Percentiles rank a stretch among this genome's conserved stretches.
phyloP scores from a whole-genome alignment of 768 basidiomycete species.

The Glaciozyma antarctica region DNA sequence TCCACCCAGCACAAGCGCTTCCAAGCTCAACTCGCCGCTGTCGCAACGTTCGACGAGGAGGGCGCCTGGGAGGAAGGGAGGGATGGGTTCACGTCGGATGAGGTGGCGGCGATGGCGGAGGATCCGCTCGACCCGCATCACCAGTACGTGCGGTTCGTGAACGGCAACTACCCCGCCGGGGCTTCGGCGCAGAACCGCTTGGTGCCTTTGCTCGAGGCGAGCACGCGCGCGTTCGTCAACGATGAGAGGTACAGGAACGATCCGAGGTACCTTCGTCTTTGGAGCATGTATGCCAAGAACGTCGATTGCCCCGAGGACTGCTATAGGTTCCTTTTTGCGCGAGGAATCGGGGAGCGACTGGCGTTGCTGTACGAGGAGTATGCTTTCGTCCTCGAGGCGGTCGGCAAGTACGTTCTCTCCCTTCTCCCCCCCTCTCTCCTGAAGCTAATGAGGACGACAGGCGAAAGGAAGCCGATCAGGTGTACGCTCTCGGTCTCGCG shows the following conservation, averaged over 20 bases:
- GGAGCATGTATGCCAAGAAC: slow-evolving; percentile 75
- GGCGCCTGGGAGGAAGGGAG: slow-evolving; percentile 55
- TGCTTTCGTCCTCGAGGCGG: slow-evolving; percentile 63
- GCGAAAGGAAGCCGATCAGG: slow-evolving; percentile 62
- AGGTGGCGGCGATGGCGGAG: slow-evolving; percentile 40
- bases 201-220: slow-evolving; percentile 69
- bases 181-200: slow-evolving; percentile 62
- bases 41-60: slow-evolving; percentile 47
- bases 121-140: slow-evolving; percentile 81
- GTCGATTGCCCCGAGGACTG: slow-evolving; percentile 65
- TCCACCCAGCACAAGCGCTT: slow-evolving; percentile 41
- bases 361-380: slow-evolving; percentile 86
- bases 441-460: slow-evolving; percentile 42
- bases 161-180: slow-evolving; percentile 71
- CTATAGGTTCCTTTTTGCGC: slow-evolving; percentile 77
- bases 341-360: slow-evolving; percentile 74
- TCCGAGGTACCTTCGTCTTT: slow-evolving; percentile 80
- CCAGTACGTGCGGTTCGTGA: slow-evolving; percentile 81
- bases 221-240: slow-evolving; percentile 66
- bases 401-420: slow-evolving; percentile 56
- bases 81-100: slow-evolving; percentile 2
- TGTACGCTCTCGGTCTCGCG: slow-evolving; percentile 73
- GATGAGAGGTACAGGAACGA: slow-evolving; percentile 74
- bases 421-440: neutral
- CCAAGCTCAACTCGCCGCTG: slow-evolving; percentile 39